phyloP scores from a whole-genome alignment of 306 rosid species.

The Trichosanthes truncata region DNA sequence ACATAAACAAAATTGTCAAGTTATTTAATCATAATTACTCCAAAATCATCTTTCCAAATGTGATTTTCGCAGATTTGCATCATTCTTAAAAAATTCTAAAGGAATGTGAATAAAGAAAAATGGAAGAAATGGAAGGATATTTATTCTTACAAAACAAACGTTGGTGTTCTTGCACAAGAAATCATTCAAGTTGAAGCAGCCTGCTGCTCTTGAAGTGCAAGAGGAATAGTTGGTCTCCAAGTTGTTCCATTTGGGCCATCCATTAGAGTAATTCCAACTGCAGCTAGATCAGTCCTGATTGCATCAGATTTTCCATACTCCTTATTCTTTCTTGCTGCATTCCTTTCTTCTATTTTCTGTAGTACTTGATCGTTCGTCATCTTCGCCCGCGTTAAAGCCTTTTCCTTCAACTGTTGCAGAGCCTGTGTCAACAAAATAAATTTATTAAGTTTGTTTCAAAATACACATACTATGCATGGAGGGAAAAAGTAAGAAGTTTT shows the following conservation, averaged over 20 bases:
- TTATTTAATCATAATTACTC: too few species aligned
- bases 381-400: conserved; percentile 73
- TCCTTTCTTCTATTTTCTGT: conserved; percentile 63
- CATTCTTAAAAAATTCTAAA: not conserved
- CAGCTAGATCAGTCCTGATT: conserved; percentile 64
- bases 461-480: not conserved
- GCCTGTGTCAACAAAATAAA: conserved; percentile 31
- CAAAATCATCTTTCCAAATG: too few species aligned
- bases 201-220: conserved; percentile 57
- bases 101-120: not conserved
- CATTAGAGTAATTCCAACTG: conserved; percentile 74
- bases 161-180: not conserved
- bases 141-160: not conserved
- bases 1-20: too few species aligned
- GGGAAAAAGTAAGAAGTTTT: not conserved
- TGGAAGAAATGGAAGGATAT: not conserved
- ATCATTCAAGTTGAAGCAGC: conserved; percentile 20
- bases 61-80: not conserved
- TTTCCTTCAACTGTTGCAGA: conserved; percentile 63
- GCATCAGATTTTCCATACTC: conserved; percentile 78
- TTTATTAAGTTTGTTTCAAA: not conserved
- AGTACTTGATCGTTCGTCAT: conserved; percentile 58
- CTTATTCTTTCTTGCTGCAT: conserved; percentile 56
- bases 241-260: conserved; percentile 81
- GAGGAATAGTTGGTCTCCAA: conserved; percentile 88